A percentile compares a stretch with the other conserved stretches of the same genome.
These are phyloP conservation scores for Stephanodiscus minutulus DNA, from an alignment of 108 stramenopile genomes.

Conservation along the genomic window DNA sequence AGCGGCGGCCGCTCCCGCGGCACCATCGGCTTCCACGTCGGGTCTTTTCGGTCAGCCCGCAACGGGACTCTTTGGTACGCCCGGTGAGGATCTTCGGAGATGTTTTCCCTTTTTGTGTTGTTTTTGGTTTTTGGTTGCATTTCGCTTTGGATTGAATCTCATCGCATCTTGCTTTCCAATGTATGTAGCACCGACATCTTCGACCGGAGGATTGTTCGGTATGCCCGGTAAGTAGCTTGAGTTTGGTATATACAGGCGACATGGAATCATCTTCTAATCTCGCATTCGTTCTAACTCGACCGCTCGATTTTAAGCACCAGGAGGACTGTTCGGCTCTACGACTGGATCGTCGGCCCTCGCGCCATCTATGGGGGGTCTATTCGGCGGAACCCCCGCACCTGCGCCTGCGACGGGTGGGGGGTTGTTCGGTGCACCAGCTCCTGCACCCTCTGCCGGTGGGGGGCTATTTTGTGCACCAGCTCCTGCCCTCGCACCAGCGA, in stretches of 20 bases:
- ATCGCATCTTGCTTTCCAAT: neutral
- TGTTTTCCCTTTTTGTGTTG: neutral
- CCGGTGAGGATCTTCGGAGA: constrained; percentile 34
- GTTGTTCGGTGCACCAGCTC: neutral
- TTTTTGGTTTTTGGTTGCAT: neutral
- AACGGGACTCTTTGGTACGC: constrained; percentile 60
- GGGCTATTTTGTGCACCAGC: too few species aligned
- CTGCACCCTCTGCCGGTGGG: constrained; percentile 9
- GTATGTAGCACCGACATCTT: constrained; percentile 38
- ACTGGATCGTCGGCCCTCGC: constrained; percentile 61
- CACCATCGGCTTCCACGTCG: constrained; percentile 26
- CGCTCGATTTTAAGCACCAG: constrained; percentile 34
- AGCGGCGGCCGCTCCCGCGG: constrained; percentile 17
- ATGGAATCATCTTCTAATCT: neutral
- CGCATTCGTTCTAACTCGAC: neutral
- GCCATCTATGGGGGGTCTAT: constrained; percentile 27
- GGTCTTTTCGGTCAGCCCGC: constrained; percentile 35
- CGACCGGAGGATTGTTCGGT: constrained; percentile 55
- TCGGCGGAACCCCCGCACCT: constrained; percentile 17
- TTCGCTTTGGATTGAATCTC: constrained; percentile 14
- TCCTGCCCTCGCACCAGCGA: too few species aligned
- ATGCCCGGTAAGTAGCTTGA: constrained; percentile 10
- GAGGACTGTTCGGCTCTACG: constrained; percentile 45
- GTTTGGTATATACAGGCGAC: neutral
- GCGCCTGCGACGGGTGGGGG: neutral